Base-by-base conservation (phyloP, 257 asterid genomes). In the Rhazya stricta region DNA sequence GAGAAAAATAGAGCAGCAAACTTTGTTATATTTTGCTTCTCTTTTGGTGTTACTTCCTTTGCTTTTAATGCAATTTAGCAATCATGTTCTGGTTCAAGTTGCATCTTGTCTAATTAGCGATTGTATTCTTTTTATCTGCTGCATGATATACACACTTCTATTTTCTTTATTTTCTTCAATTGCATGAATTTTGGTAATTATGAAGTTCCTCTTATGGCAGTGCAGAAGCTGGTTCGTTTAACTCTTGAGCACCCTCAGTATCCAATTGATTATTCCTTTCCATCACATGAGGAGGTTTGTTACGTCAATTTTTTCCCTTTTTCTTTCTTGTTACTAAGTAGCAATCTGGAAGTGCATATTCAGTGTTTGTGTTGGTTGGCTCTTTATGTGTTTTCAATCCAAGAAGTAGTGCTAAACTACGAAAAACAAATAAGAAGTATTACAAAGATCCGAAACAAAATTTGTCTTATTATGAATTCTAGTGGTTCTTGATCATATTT, bases 281-380 rank as follows among this genome's bases (percentile, higher is more conserved):
- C 99, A 23, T 92, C 98, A 29, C 80, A 91, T 27, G 91, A 91
- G 54, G 97, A 92, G 91, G 99, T 92, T 76, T 0, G 82, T 54
- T 32, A 27, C 18, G 3, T 34, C 4, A 6, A 7, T 66, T 36
- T n/a, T 37, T 66, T 11, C 12, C 18, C 41, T 60, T 18, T 41
- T 23, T 27, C 34, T 32, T 66, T 70, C 32, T 76, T n/a, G 34
- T 27, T 67, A 70, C 67, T 74, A 9, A 27, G 61, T 48, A 39
- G 54, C 11, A 27, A 13, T 42, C 34, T 71, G 21, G 45, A 16
- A 58, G 45, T 42, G 9, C 58, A 7, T 43, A 63, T 63, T n/a
- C 5, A 42, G 34, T 30, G 37, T 27, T 54, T 34, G 21, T 74
- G 57, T 36, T 46, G n/a, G 58, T 5, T 45, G 25, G 23, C 19